These are phyloP conservation scores for Cladosporium sp. DNA, from an alignment of 2,329 filamentous ascomycete species.

Conservation along the genomic window DNA sequence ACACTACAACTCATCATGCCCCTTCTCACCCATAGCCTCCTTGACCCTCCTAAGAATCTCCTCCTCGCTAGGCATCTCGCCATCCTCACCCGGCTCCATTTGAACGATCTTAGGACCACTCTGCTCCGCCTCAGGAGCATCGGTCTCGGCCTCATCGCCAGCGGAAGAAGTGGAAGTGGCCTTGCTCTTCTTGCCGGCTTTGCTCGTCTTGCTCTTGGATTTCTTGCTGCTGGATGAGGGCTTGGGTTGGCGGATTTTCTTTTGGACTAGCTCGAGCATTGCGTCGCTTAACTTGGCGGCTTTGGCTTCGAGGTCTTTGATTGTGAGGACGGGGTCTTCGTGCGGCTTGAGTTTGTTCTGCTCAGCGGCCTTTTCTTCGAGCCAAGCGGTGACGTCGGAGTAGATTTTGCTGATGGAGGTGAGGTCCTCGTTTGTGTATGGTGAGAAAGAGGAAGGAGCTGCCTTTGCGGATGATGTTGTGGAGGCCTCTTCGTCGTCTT, in stretches of 20 bases:
- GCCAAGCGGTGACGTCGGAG: slow-evolving; percentile 64
- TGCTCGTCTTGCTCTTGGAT: slow-evolving; percentile 30
- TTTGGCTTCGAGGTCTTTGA: slow-evolving; percentile 66
- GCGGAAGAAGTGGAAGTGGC: slow-evolving; percentile 13
- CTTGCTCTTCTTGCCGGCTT: slow-evolving; percentile 13
- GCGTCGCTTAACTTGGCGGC: slow-evolving; percentile 67
- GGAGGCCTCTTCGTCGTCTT: slow-evolving; percentile 2
- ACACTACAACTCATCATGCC: slow-evolving; percentile 18
- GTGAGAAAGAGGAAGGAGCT: slow-evolving; percentile 46
- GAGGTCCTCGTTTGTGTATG: slow-evolving; percentile 71
- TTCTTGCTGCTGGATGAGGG: slow-evolving; percentile 31
- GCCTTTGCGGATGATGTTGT: slow-evolving; percentile 1
- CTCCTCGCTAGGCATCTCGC: slow-evolving; percentile 25
- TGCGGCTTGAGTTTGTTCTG: slow-evolving; percentile 66
- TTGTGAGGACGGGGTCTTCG: slow-evolving; percentile 69
- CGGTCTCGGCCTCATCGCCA: slow-evolving; percentile 26
- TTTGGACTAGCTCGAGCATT: slow-evolving; percentile 65
- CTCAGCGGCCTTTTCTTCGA: slow-evolving; percentile 63
- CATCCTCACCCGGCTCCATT: slow-evolving; percentile 15
- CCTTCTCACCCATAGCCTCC: slow-evolving; percentile 14
- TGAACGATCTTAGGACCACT: slow-evolving; percentile 1
- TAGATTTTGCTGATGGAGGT: slow-evolving; percentile 58
- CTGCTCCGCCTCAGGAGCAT: slow-evolving; percentile 23
- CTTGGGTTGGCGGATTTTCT: slow-evolving; percentile 52
- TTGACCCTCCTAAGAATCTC: slow-evolving; percentile 22